Evolutionary conservation across 768 basidiomycete genomes (phyloP), one percentile per base, ranked within the genome.

Genomic region (Cantharellus cinnabarinus): DNA sequence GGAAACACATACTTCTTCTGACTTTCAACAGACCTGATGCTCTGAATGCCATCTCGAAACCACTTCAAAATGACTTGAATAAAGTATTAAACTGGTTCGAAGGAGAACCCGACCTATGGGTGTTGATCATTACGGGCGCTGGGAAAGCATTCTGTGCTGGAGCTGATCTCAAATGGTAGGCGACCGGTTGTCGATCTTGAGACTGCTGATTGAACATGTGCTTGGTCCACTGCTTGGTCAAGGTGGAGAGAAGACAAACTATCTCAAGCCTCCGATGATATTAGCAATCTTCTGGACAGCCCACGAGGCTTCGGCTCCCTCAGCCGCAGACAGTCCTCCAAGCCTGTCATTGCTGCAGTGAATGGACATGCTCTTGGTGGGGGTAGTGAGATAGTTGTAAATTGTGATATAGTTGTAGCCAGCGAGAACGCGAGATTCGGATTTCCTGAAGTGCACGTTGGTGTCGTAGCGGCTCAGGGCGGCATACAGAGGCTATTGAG

Each of bases 271-370:
- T 72, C 76, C 62, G 57, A 63, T 34, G 57, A 75, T 5, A 68
- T 70, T 48, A 29, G 29, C 10, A 48, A 37, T 37, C 52, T 54
- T 54, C 0, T 61, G 68, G 1, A 72, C 75, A 35, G 59, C 71
- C 0, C 69, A 82, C 61, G 85, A 29, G 20, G 86, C 3, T 88
- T 89, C 67, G 87, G 77, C 1, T 77, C 82, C 41, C 70, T 89
- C 42, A 88, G 85, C 1, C 77, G 83, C 35, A 76, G 87, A 2
- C 75, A 73, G 44, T 77, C 78, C 0, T 72, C 68, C 61, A 89
- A 89, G 66, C 85, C 85, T 3, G 77, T 87, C 57, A 82, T 89
- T 53, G 87, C 86, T 7, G 86, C 87, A 2, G 85, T 87, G 1
- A 77, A 80, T 60, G 86, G 86, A n/a, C 76, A 80, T 39, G 78